A percentile compares a stretch with the other conserved stretches of the same genome.
Conservation (phyloP, 148 eudicot genomes). For the Amaranthus cruentus region DNA sequence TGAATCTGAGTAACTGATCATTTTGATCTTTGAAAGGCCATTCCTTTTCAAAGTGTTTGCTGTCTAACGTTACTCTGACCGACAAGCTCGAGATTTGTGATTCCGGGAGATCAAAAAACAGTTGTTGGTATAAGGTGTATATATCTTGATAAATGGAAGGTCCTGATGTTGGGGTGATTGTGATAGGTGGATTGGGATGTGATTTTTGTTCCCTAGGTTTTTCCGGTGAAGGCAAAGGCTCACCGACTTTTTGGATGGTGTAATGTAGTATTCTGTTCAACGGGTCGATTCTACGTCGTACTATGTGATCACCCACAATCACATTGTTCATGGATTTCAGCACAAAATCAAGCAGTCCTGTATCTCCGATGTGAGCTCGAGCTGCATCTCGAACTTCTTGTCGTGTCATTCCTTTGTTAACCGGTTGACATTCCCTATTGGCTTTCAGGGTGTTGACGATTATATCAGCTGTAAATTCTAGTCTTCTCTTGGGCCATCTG, state of each 20-base stretch:
- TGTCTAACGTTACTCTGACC: constrained; percentile 45
- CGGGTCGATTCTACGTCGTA: constrained; percentile 51
- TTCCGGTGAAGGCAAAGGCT: constrained; percentile 4
- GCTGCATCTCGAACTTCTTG: constrained; percentile 92
- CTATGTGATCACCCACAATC: constrained; percentile 48
- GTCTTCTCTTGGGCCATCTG: constrained; percentile 73
- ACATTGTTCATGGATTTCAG: constrained; percentile 81
- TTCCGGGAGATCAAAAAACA: constrained; percentile 36
- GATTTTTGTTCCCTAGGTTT: constrained; percentile 17
- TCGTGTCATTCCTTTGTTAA: constrained; percentile 58
- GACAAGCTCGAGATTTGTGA: constrained; percentile 36
- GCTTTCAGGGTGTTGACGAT: constrained; percentile 68
- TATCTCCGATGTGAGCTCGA: constrained; percentile 74
- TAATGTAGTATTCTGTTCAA: constrained; percentile 46
- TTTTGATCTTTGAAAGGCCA: constrained; percentile 61
- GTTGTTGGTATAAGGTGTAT: constrained; percentile 35
- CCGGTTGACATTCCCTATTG: constrained; percentile 27
- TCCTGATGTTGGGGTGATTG: constrained; percentile 14
- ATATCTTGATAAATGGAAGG: constrained; percentile 47
- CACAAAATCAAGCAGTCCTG: constrained; percentile 83
- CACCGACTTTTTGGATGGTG: constrained; percentile 42
- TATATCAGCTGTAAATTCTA: constrained; percentile 68
- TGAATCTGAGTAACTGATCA: constrained; percentile 54
- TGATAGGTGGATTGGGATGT: constrained; percentile 5
- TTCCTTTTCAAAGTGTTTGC: constrained; percentile 70